A percentile compares a stretch with the other conserved stretches of the same genome.
These are phyloP conservation scores for Saccharomyces hybrid DNA, from an alignment of 1,139 yeast species.

Conservation along the genomic window DNA sequence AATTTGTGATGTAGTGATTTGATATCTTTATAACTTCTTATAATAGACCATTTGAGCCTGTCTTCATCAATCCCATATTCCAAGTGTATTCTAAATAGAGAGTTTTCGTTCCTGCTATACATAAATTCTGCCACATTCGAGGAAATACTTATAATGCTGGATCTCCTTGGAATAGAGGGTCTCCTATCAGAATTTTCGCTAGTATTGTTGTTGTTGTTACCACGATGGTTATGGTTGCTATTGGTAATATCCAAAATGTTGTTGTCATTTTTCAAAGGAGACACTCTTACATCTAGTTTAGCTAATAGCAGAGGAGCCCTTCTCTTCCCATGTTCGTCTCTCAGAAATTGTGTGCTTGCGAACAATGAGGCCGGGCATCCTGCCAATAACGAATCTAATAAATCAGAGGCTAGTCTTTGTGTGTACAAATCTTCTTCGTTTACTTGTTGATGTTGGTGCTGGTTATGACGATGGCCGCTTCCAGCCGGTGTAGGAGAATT, in stretches of 20 bases:
- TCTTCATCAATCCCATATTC: slow-evolving; percentile 87
- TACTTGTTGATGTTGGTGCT: slow-evolving; percentile 4
- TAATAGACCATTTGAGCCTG: slow-evolving; percentile 71
- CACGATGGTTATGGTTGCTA: neutral
- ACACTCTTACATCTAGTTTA: slow-evolving; percentile 58
- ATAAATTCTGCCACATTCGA: slow-evolving; percentile 4
- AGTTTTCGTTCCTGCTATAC: slow-evolving; percentile 25
- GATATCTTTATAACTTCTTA: slow-evolving; percentile 66
- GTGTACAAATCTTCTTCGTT: slow-evolving; percentile 20
- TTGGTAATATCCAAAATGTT: slow-evolving; percentile 9
- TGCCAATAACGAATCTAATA: slow-evolving; percentile 55
- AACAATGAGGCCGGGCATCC: slow-evolving; percentile 79
- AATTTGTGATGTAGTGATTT: slow-evolving; percentile 58
- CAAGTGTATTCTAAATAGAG: slow-evolving; percentile 52
- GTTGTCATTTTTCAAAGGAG: slow-evolving; percentile 33
- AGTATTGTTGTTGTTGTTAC: neutral
- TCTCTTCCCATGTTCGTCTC: slow-evolving; percentile 69
- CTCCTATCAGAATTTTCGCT: neutral
- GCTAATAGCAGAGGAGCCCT: slow-evolving; percentile 78
- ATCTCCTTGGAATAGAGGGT: neutral
- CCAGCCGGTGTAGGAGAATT: slow-evolving; percentile 1
- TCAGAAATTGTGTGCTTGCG: slow-evolving; percentile 64
- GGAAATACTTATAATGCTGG: neutral
- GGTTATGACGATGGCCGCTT: slow-evolving; percentile 3
- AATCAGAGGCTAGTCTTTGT: slow-evolving; percentile 48